These are phyloP conservation scores for Echeveria elegans DNA, from an alignment of 164 flowering plant genomes.

Conservation along the genomic window DNA sequence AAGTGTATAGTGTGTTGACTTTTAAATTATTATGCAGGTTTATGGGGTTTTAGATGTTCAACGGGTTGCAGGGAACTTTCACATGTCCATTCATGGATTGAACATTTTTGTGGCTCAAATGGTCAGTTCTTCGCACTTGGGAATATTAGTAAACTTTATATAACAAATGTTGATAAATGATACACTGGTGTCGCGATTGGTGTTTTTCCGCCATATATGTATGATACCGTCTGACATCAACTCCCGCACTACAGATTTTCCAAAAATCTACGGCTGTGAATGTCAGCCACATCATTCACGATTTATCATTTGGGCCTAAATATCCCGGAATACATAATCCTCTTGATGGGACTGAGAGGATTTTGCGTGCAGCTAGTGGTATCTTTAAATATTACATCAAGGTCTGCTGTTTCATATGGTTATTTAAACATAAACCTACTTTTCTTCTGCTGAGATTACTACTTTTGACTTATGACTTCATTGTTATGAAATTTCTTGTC, in stretches of 20 bases:
- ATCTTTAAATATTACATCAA: conserved; percentile 96
- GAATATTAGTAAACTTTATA: neutral
- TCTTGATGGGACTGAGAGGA: conserved; percentile 78
- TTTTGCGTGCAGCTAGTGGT: conserved; percentile 79
- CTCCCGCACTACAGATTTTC: conserved; percentile 59
- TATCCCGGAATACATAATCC: conserved; percentile 98
- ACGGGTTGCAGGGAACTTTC: conserved; percentile 99
- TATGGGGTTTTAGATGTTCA: conserved; percentile 94
- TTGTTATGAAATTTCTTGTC: neutral
- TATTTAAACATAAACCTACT: conserved; percentile 7
- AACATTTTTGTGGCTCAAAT: conserved; percentile 93
- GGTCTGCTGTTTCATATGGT: conserved; percentile 36
- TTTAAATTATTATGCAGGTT: conserved; percentile 39
- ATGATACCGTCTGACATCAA: neutral
- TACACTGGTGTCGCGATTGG: no score
- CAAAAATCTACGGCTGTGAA: conserved; percentile 76
- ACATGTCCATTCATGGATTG: conserved; percentile 92
- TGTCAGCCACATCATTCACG: conserved; percentile 91
- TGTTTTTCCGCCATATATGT: neutral
- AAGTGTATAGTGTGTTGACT: neutral
- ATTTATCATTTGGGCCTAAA: conserved; percentile 93
- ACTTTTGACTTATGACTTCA: no score
- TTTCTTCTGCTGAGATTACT: no score
- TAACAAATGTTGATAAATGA: neutral
- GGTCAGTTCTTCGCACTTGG: conserved; percentile 34